Evolutionary conservation across 2,329 filamentous ascomycete species (phyloP), one percentile per base, ranked within the genome.

Genomic region (Pyrenochaeta sp.): DNA sequence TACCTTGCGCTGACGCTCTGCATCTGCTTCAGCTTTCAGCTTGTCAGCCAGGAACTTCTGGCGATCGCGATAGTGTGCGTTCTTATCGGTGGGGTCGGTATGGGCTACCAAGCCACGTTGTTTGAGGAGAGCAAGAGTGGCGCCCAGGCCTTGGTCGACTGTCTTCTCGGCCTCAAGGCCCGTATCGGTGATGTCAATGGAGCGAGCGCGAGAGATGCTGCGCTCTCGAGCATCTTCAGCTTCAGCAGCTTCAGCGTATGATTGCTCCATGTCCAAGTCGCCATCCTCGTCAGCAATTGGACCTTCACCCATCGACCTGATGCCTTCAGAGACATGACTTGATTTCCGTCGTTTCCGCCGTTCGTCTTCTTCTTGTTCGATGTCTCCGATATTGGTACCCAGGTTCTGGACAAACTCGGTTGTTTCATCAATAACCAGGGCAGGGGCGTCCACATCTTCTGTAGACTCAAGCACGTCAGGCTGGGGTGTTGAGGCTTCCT

Each of bases 371-470:
- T 72, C 66, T 9, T 69, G 64, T 2, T 52, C 55, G 2, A 27
- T 27, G 9, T 63, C 62, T 15, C 52, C 64, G 7, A 43, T 56
- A 17, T 62, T 75, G 2, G 78, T 83, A 12, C 88, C 90, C 49
- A 99, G 78, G 49, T 92, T 92, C 21, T 92, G 90, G 27, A 99
- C 90, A 66, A 99, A 99, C 67, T 97, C 93, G 0, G 92, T 92
- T 0, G 94, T 97, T 71, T 97, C 95, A 56, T 97, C 94, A 51
- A 99, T 93, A n/a, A 97, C 85, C 1, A 99, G 81, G 1, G 92
- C 94, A n/a, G 79, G 79, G 3, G 85, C 80, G 0, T 82, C 79
- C 14, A 76, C 79, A 2, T 83, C 78, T 20, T 83, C 83, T 44
- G 88, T 86, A 27, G 87, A 84, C 17, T 87, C 88, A 68, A 84